These are phyloP conservation scores for Wickerhamiella dianesei DNA, from an alignment of 805 yeast genomes.

Conservation along the genomic window DNA sequence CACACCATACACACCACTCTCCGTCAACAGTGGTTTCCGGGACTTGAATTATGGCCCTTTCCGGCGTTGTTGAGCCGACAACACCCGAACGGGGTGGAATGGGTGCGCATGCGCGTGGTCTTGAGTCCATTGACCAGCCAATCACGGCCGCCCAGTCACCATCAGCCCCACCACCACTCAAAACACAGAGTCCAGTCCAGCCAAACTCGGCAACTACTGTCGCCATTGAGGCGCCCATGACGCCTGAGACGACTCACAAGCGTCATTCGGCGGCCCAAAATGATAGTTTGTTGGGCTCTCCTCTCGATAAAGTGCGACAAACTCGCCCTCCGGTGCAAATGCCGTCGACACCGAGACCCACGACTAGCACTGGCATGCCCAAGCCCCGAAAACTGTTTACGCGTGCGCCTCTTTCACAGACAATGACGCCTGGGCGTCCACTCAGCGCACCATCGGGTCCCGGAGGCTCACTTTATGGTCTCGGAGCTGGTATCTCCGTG, in stretches of 20 bases:
- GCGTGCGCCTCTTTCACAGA: not conserved
- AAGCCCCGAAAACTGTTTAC: not conserved
- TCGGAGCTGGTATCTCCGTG: not conserved
- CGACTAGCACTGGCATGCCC: not conserved
- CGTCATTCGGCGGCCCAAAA: not conserved
- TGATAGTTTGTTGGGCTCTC: not conserved
- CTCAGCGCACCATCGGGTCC: not conserved
- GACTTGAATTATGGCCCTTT: not conserved
- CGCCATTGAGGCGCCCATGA: not conserved
- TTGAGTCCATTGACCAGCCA: not conserved
- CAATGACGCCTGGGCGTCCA: not conserved
- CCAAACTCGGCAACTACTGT: not conserved
- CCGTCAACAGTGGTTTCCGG: not conserved
- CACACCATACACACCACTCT: not conserved
- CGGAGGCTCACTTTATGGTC: not conserved
- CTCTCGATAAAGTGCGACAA: not conserved
- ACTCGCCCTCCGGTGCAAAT: not conserved
- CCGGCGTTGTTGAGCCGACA: not conserved
- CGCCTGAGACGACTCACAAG: constrained; percentile 1
- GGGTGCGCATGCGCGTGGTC: not conserved
- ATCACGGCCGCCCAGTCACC: not conserved
- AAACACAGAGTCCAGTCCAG: not conserved
- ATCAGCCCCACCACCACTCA: not conserved
- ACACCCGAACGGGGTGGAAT: not conserved
- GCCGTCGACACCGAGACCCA: not conserved